These are phyloP conservation scores for Keithomyces neogunnii DNA, from an alignment of 2,329 filamentous ascomycete species.

Conservation along the genomic window DNA sequence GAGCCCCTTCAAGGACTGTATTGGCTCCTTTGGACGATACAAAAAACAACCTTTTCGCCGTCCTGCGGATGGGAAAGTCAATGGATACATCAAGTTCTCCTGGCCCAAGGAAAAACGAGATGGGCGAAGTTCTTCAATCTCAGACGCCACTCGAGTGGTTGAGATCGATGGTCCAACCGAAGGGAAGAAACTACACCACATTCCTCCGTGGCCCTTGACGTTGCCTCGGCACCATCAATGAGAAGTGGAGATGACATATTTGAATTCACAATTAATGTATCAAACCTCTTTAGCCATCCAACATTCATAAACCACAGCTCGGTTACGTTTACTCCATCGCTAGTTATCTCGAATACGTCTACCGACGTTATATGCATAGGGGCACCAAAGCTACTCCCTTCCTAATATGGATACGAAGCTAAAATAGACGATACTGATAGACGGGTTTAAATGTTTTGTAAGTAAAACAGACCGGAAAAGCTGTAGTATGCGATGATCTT, in stretches of 20 bases:
- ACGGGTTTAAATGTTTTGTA: conserved; percentile 27
- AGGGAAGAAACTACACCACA: not conserved
- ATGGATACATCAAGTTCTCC: conserved; percentile 30
- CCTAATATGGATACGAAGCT: conserved; percentile 21
- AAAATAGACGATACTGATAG: conserved; percentile 26
- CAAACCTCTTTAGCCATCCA: not conserved
- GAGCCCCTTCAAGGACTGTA: conserved; percentile 25
- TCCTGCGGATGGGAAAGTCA: conserved; percentile 25
- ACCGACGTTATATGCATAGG: conserved; percentile 4
- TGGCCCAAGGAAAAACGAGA: conserved; percentile 18
- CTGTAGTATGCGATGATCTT: too few relatives aligned
- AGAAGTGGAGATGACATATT: not conserved
- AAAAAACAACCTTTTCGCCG: conserved; percentile 17
- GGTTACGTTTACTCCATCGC: not conserved
- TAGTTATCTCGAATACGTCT: not conserved
- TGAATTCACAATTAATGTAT: not conserved
- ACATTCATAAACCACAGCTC: not conserved
- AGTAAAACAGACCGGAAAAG: conserved; percentile 9
- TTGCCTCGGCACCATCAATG: not conserved
- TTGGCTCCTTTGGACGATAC: conserved; percentile 19
- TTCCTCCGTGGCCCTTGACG: not conserved
- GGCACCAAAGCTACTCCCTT: conserved; percentile 13
- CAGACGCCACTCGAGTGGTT: not conserved
- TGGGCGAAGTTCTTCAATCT: not conserved
- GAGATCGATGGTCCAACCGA: conserved; percentile 1